Base-by-base conservation (phyloP, 2,329 filamentous ascomycete genomes). In the Alternaria brassicae region DNA sequence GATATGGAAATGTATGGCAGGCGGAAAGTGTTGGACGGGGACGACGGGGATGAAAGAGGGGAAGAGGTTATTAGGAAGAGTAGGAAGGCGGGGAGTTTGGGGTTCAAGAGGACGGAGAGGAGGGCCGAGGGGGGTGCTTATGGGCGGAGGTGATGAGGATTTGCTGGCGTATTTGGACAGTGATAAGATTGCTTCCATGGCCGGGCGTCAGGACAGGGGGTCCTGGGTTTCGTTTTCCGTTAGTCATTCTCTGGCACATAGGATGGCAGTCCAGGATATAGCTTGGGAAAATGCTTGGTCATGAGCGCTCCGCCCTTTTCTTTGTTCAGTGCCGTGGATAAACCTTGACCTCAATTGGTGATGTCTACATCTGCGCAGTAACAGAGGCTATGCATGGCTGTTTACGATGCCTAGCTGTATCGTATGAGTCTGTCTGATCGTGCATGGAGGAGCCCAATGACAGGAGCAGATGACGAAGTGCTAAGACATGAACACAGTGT, bases 51-150 rank as follows among this genome's bases (percentile, higher is more conserved):
- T 27, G 61, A 8, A 15, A 55, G 36, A 17, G 41, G 66, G 6
- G 66, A 67, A 13, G 71, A 68, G 10, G 5, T 32, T 47, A 66
- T 61, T 2, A 44, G 52, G 25, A 59, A 44, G 28, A 61, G 48
- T 17, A 68, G 69, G 52, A 75, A 73, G 57, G 72, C 72, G 21
- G 72, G 73, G 13, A 75, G 71, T 56, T 52, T 73, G 45, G 71
- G 69, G 2, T 67, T 72, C 17, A 56, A 41, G 34, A 56, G 57
- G 34, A 60, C 57, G 13, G 57, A 60, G 40, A 42, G 59, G 47
- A 65, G 60, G 34, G 69, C 67, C 9, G 80, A 82, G 51, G 71
- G 80, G 58, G 73, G 77, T 25, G 76, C 81, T 6, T 82, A 80
- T 68, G 79, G 79, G 2, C 21, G 57, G 34, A 25, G 57, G 3